Conservation (phyloP, 345 rosid species). For the Brassica cretica region DNA sequence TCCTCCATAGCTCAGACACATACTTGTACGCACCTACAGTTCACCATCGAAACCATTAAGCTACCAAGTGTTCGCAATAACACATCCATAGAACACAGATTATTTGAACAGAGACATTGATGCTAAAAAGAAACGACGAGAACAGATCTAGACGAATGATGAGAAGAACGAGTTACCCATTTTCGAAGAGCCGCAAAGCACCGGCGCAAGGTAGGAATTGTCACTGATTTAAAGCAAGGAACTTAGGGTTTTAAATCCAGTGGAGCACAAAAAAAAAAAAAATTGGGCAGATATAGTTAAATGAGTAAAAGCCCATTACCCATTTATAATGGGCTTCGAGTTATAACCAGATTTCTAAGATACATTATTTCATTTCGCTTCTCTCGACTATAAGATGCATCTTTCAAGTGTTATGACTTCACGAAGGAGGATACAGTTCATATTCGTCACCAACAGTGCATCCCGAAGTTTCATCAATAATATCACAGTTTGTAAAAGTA, state of each 20-base stretch:
- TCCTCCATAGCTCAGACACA: constrained; percentile 98
- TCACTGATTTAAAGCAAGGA: not conserved
- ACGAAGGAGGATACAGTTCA: too few relatives aligned
- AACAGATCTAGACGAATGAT: not conserved
- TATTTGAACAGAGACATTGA: not conserved
- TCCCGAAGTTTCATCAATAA: too few relatives aligned
- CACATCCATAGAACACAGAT: constrained; percentile 6
- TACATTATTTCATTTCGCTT: not conserved
- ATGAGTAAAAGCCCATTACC: not conserved
- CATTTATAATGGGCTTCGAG: not conserved
- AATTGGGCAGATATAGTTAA: not conserved
- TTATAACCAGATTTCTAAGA: too few relatives aligned
- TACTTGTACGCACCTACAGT: constrained; percentile 90
- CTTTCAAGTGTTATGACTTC: not conserved
- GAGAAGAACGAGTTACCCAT: constrained; percentile 31
- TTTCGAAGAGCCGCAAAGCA: constrained; percentile 35
- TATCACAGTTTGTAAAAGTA: too few relatives aligned
- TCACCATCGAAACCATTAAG: not conserved
- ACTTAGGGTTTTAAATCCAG: constrained; percentile 26
- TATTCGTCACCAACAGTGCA: too few relatives aligned
- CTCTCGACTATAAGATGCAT: not conserved
- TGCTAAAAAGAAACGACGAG: not conserved
- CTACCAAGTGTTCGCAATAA: not conserved
- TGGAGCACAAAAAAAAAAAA: not conserved
- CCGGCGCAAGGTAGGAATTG: not conserved